Evolutionary conservation across 1,284 basidiomycete genomes (phyloP), one percentile per base, ranked within the genome.

Genomic region (Singerocomus inundabilis): DNA sequence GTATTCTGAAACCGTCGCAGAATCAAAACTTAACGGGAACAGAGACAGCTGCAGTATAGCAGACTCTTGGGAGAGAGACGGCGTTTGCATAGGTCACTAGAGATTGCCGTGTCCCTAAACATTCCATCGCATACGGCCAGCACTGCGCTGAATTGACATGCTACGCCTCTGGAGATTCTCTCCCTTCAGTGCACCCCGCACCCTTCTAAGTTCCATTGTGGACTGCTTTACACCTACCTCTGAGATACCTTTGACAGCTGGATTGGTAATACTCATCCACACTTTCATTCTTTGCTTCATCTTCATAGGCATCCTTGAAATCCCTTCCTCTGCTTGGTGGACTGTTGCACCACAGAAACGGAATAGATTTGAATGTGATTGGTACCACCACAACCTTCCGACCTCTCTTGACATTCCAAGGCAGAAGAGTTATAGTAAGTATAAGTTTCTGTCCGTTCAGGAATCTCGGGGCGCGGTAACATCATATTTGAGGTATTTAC

Each of bases 201-300:
- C 26, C 13, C 30, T 26, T 53, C 12, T 60, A 65, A 52, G 59
- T 71, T 71, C 63, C 55, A 61, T 65, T 63, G 64, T 63, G 72
- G 77, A 71, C 74, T 58, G 73, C 73, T 68, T 71, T 70, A 59
- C 63, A 49, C 59, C 53, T 64, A 60, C 72, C 71, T 74, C 70
- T 63, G 64, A 69, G 68, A 64, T 44, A 49, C 55, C 10, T 54
- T 61, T 43, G 36, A 55, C 63, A 63, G 68, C 65, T 66, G 68
- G 67, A 60, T 66, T 60, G 57, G 41, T 46, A 42, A 45, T 32
- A 51, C 53, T 36, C 49, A 33, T 48, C 24, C 16, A 51, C 30
- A 25, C 36, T 52, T 54, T 57, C 33, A 48, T 58, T 59, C 36
- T 41, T 57, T 57, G 52, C 57, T 60, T 58, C 15, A 8, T 38